phyloP scores from a whole-genome alignment of 768 basidiomycete genomes.

The Dacryopinax primogenitus region DNA sequence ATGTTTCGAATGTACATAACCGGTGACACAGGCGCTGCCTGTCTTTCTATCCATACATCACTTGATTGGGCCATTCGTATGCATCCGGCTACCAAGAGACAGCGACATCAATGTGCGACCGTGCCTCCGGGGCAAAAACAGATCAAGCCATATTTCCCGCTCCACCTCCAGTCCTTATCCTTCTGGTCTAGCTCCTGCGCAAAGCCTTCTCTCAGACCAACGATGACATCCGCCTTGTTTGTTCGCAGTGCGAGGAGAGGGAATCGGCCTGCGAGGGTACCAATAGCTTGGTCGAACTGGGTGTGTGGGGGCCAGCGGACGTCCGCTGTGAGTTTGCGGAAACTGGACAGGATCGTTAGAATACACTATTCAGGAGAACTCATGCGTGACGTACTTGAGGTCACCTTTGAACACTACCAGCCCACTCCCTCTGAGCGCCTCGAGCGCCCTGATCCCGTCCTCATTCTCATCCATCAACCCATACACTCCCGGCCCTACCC shows the following conservation, averaged over 20 bases:
- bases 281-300: constrained; percentile 58
- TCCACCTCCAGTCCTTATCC: constrained; percentile 53
- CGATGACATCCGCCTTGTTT: constrained; percentile 89
- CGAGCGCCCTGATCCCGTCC: constrained; percentile 38
- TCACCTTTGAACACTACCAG: constrained; percentile 89
- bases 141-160: constrained; percentile 46
- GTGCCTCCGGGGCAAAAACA: neutral
- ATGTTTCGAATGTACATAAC: too few relatives aligned
- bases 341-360: constrained; percentile 9
- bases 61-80: too few relatives aligned
- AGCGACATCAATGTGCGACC: neutral
- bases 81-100: too few relatives aligned
- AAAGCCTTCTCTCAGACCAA: constrained; percentile 57
- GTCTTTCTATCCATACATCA: too few relatives aligned
- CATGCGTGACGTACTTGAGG: constrained; percentile 52
- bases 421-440: constrained; percentile 39
- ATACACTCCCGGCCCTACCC: constrained; percentile 65
- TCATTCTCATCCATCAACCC: constrained; percentile 49
- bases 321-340: constrained; percentile 71
- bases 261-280: constrained; percentile 65
- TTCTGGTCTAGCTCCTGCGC: constrained; percentile 54
- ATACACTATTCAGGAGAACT: constrained; percentile 8
- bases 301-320: constrained; percentile 76
- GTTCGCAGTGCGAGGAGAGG: constrained; percentile 77
- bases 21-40: too few relatives aligned